A percentile compares a stretch with the other conserved stretches of the same genome.
Conservation (phyloP, 2,329 filamentous ascomycete species). For the Chrysoporthe cubensis region DNA sequence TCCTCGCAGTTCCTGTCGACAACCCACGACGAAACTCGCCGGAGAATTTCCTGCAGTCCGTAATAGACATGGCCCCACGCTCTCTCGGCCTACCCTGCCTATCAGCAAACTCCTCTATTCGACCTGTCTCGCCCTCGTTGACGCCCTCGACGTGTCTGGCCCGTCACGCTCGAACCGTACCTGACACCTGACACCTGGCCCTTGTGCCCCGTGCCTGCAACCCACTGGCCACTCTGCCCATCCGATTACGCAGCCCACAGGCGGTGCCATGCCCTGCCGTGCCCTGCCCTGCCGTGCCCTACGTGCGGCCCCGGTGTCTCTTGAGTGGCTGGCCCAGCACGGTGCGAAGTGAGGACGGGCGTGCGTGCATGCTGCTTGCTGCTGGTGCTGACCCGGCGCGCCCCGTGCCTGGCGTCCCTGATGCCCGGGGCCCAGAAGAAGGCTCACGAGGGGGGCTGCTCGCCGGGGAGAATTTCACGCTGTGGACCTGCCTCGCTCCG, state of each 20-base stretch:
- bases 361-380: too few relatives aligned
- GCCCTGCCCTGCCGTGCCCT: neutral
- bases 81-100: constrained; percentile 27
- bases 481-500: neutral
- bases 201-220: neutral
- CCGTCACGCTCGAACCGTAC: constrained; percentile 20
- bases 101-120: constrained; percentile 23
- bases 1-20: constrained; percentile 24
- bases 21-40: constrained; percentile 30
- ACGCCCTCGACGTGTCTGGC: constrained; percentile 17
- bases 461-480: neutral
- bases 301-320: neutral
- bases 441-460: neutral
- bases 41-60: constrained; percentile 31
- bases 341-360: too few relatives aligned
- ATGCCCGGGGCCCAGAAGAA: neutral
- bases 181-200: constrained; percentile 23
- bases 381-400: too few relatives aligned
- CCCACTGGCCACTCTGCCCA: too few relatives aligned
- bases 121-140: constrained; percentile 24
- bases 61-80: constrained; percentile 30
- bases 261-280: constrained; percentile 18
- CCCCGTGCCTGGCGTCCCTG: neutral
- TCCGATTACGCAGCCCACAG: neutral
- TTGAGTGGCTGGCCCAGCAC: constrained; percentile 10